These are phyloP conservation scores for Allantophomopsis lycopodina DNA, from an alignment of 2,329 filamentous ascomycete genomes.

Conservation along the genomic window DNA sequence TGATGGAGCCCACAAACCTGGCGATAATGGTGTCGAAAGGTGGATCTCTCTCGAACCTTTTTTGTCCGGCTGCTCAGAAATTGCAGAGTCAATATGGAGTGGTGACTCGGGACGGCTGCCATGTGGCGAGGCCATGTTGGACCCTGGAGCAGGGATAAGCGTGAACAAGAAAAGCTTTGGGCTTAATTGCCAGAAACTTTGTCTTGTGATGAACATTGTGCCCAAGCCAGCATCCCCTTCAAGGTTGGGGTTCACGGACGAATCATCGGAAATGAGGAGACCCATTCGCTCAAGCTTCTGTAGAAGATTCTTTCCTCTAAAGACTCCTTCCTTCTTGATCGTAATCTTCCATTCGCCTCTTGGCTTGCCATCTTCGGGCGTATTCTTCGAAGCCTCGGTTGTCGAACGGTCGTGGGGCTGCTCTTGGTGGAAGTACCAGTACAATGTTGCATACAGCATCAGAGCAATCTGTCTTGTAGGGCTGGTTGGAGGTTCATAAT, in stretches of 20 bases:
- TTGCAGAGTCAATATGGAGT: conserved; percentile 18
- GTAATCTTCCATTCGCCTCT: conserved; percentile 77
- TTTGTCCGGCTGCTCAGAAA: conserved; percentile 25
- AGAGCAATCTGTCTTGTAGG: conserved; percentile 84
- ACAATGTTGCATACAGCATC: conserved; percentile 91
- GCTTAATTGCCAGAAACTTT: conserved; percentile 87
- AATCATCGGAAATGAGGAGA: conserved; percentile 63
- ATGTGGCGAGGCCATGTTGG: conserved; percentile 33
- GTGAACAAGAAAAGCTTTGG: conserved; percentile 80
- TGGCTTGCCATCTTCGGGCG: conserved; percentile 57
- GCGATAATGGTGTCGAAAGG: conserved; percentile 6
- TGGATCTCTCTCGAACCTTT: background rate
- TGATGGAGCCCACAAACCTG: conserved; percentile 21
- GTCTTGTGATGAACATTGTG: conserved; percentile 68
- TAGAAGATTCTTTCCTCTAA: conserved; percentile 67
- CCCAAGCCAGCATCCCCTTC: conserved; percentile 48
- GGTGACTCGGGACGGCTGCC: conserved; percentile 40
- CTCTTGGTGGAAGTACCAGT: conserved; percentile 94
- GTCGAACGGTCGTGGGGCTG: conserved; percentile 52
- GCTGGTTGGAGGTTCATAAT: conserved; percentile 68
- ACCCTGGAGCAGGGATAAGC: conserved; percentile 38
- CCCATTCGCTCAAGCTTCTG: conserved; percentile 93
- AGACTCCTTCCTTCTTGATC: conserved; percentile 76
- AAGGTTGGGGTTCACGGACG: conserved; percentile 52
- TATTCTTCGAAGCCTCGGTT: conserved; percentile 48